A percentile compares a stretch with the other conserved stretches of the same genome.
phyloP scores from a whole-genome alignment of 768 basidiomycete genomes.

The Naganishia kalamii region DNA sequence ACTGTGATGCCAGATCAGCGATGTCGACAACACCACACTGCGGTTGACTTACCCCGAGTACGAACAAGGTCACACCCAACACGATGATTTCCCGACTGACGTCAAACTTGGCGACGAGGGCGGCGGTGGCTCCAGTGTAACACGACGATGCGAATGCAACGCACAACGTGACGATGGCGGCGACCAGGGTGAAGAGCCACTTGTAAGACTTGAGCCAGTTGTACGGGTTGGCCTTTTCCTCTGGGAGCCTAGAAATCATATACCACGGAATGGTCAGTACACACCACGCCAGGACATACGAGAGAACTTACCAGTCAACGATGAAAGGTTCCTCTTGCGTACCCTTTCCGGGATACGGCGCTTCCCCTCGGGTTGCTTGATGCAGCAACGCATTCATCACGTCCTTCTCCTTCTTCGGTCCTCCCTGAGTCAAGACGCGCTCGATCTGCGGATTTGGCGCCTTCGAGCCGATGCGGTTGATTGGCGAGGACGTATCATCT shows the following conservation, averaged over 20 bases:
- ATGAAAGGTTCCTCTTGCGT: constrained; percentile 42
- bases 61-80: constrained; percentile 21
- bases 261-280: background rate
- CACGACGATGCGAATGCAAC: constrained; percentile 40
- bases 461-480: constrained; percentile 12
- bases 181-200: constrained; percentile 36
- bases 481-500: background rate
- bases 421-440: constrained; percentile 4
- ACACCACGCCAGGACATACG: background rate
- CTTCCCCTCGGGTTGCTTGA: constrained; percentile 5
- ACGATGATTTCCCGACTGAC: constrained; percentile 21
- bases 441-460: constrained; percentile 8
- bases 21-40: background rate
- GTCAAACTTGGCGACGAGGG: constrained; percentile 8
- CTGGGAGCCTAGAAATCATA: background rate
- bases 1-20: constrained; percentile 29
- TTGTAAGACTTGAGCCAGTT: constrained; percentile 35
- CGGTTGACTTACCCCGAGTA: background rate
- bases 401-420: constrained; percentile 4
- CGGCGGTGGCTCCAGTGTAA: constrained; percentile 22
- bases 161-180: constrained; percentile 35
- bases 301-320: constrained; percentile 37
- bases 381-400: constrained; percentile 11
- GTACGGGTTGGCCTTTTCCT: constrained; percentile 43
- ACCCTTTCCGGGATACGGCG: constrained; percentile 31